A percentile compares a stretch with the other conserved stretches of the same genome.
phyloP scores from a whole-genome alignment of 495 filamentous ascomycete species.

The Aspergillus funiculosus region DNA sequence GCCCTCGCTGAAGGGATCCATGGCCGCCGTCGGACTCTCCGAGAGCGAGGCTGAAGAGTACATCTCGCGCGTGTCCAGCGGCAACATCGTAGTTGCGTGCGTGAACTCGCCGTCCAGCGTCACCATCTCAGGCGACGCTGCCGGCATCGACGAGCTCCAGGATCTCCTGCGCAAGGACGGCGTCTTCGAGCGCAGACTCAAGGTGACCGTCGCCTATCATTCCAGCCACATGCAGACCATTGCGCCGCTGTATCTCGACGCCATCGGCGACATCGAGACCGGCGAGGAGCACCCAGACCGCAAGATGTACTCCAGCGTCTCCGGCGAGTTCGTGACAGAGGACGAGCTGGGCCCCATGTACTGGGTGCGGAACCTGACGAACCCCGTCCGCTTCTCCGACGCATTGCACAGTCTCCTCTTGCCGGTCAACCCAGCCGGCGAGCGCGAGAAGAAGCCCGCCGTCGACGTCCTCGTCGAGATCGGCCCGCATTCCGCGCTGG shows the following conservation, averaged over 20 bases:
- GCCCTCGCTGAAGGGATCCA: slow-evolving; percentile 23
- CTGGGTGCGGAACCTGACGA: not conserved
- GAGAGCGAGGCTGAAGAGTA: not conserved
- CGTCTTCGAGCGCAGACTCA: slow-evolving; percentile 10
- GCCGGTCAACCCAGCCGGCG: not conserved
- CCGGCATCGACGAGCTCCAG: slow-evolving; percentile 27
- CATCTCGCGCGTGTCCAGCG: not conserved
- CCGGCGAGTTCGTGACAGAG: not conserved
- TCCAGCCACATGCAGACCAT: slow-evolving; percentile 25
- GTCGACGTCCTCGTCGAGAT: slow-evolving; percentile 1
- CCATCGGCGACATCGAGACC: not conserved
- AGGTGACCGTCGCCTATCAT: slow-evolving; percentile 19
- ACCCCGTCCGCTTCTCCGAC: not conserved
- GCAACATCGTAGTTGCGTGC: slow-evolving; percentile 31
- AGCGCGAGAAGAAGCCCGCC: not conserved
- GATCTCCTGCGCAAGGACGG: not conserved
- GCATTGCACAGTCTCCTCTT: not conserved
- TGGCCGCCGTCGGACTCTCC: slow-evolving; percentile 17
- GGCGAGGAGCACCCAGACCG: not conserved
- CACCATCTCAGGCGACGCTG: slow-evolving; percentile 38
- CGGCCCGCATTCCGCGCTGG: slow-evolving; percentile 4
- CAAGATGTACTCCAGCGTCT: not conserved
- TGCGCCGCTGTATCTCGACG: slow-evolving; percentile 2
- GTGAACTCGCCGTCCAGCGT: slow-evolving; percentile 32
- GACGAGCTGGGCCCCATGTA: not conserved